Evolutionary conservation across 2,329 filamentous ascomycete species (phyloP).

Genomic region (Alternaria sp.): DNA sequence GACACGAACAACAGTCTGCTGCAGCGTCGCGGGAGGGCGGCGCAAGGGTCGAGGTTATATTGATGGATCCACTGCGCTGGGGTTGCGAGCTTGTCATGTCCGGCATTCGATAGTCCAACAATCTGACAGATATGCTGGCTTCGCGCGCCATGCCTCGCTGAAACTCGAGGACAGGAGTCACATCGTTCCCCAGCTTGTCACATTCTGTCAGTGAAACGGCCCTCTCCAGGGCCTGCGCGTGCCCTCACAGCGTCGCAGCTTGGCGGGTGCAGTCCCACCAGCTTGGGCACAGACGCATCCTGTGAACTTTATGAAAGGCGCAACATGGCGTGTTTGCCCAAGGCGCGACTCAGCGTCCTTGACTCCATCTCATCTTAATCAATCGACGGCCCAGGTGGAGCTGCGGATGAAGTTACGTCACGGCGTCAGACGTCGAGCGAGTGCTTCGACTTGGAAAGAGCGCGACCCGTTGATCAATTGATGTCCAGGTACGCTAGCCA

Average conservation of each 20-base stretch:
- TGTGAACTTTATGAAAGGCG: neutral
- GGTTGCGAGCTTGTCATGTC: constrained; percentile 14
- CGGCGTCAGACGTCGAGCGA: neutral
- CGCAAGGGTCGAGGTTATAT: constrained; percentile 6
- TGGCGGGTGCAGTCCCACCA: constrained; percentile 8
- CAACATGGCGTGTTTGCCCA: constrained; percentile 5
- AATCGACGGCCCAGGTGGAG: neutral
- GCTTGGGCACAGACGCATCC: constrained; percentile 5
- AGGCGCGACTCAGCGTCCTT: constrained; percentile 4
- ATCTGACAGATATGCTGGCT: constrained; percentile 1
- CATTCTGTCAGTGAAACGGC: constrained; percentile 9
- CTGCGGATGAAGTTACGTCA: neutral
- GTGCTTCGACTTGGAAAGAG: neutral
- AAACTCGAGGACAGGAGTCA: neutral
- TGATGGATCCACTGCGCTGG: constrained; percentile 16
- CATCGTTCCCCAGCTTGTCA: neutral
- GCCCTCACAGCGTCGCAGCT: constrained; percentile 4
- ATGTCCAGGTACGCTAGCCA: constrained; percentile 1
- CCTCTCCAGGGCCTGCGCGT: neutral
- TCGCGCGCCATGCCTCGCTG: neutral
- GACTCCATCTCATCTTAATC: constrained; percentile 1
- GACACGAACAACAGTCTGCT: constrained; percentile 4
- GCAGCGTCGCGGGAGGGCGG: neutral
- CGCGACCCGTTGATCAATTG: neutral
- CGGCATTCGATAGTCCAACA: neutral